Evolutionary conservation across 1,139 yeast species (phyloP), one percentile per base, ranked within the genome.

Genomic region (Casaregolazyma suthepensis): DNA sequence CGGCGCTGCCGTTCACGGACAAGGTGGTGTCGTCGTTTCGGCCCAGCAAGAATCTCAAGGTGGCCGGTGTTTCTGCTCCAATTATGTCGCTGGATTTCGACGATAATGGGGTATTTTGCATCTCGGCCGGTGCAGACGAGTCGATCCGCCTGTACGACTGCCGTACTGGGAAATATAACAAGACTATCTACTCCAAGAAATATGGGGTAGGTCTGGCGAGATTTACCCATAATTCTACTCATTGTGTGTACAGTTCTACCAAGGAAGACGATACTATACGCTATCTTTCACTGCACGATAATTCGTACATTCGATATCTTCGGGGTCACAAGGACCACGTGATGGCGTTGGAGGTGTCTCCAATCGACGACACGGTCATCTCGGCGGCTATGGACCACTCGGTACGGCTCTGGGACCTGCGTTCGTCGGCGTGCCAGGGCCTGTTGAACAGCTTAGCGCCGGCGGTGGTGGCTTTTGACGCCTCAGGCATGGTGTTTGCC

Each of bases 131-230:
- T 4, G 89, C 93, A 2, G 96, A 89, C 70, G 91, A 88, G 63
- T 78, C 88, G 18, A 83, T 93, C 61, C 96, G 89, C 64, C 71
- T 94, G 19, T 93, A 89, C 66, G 96, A 91, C 69, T 77, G 83
- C 26, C 77, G 81, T 49, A 76, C 80, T 52, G 97, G 97, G 1
- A 75, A 78, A 43, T 70, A 65, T 52, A 61, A 58, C 35, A 63
- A 66, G 52, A 82, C 89, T 5, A 78, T 88, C 5, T 85, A 82
- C 59, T 85, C 95, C 22, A 93, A 89, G 70, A 93, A 93, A 66
- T 93, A 93, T 63, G 99, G 99, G 0, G 89, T 91, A 54, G 90
- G 88, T 64, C 71, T 88, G 45, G 97, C 96, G 1, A 76, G 83
- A 49, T 93, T 93, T 68, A 84, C 96, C 0, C 96, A 89, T 63